These are phyloP conservation scores for Rhododendron vialii DNA, from an alignment of 148 eudicot genomes.

Conservation along the genomic window DNA sequence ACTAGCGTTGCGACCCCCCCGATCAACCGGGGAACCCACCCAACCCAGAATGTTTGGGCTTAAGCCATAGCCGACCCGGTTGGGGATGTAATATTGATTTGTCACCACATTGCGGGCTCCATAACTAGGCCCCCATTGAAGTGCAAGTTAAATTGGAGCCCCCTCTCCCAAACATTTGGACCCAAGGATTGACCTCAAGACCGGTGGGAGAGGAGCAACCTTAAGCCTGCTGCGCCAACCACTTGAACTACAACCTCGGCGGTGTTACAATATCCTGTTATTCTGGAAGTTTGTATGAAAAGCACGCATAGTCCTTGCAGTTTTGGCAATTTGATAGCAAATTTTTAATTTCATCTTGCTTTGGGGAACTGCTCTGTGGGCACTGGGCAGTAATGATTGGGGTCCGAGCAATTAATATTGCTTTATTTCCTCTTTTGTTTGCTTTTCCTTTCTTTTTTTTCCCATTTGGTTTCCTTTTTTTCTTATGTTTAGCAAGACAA, in stretches of 20 bases:
- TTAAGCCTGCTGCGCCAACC: too few species aligned
- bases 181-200: too few species aligned
- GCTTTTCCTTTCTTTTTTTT: background rate
- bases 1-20: background rate
- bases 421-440: background rate
- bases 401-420: background rate
- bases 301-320: background rate
- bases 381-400: background rate
- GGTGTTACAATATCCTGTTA: background rate
- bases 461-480: background rate
- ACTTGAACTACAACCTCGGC: background rate
- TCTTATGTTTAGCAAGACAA: background rate
- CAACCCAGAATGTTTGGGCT: background rate
- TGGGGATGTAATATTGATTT: background rate
- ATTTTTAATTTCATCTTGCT: background rate
- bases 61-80: background rate
- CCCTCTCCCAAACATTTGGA: too few species aligned
- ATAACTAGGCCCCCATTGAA: background rate
- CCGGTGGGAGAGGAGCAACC: too few species aligned
- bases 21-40: background rate
- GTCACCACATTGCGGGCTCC: background rate
- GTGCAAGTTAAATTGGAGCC: too few species aligned
- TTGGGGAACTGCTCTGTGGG: background rate
- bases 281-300: constrained; percentile 4
- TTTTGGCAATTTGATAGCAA: background rate